Conservation (phyloP, 1,284 basidiomycete species). For the Irpex rosettiformis region DNA sequence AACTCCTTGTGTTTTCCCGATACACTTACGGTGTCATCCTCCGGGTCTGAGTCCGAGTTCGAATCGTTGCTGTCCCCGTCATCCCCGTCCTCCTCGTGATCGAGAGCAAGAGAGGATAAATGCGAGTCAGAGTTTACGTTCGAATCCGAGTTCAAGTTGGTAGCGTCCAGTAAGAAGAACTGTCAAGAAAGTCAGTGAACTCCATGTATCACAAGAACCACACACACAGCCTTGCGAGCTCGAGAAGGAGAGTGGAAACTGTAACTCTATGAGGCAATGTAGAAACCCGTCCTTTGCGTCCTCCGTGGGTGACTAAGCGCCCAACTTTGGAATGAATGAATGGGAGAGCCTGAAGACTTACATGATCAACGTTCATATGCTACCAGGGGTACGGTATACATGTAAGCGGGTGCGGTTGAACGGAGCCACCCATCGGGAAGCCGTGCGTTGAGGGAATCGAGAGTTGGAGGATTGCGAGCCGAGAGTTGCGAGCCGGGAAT, state of each 20-base stretch:
- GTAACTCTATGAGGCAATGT: no score
- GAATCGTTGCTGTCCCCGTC: no score
- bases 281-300: neutral
- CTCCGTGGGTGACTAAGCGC: neutral
- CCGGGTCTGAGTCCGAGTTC: constrained; percentile 10
- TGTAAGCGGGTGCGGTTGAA: neutral
- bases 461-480: no score
- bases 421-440: no score
- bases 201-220: neutral
- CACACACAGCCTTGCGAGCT: neutral
- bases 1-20: constrained; percentile 35
- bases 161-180: constrained; percentile 63
- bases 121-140: no score
- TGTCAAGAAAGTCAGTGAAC: constrained; percentile 22
- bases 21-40: constrained; percentile 6
- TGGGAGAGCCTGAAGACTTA: constrained; percentile 32
- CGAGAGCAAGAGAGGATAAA: no score
- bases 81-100: no score
- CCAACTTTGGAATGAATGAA: neutral
- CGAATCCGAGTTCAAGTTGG: neutral
- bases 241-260: no score
- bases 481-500: no score
- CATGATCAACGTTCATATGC: constrained; percentile 80
- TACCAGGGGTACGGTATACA: constrained; percentile 22
- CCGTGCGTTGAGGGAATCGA: no score